Base-by-base conservation (phyloP, 495 filamentous ascomycete species). In the Penicillium arizonense region DNA sequence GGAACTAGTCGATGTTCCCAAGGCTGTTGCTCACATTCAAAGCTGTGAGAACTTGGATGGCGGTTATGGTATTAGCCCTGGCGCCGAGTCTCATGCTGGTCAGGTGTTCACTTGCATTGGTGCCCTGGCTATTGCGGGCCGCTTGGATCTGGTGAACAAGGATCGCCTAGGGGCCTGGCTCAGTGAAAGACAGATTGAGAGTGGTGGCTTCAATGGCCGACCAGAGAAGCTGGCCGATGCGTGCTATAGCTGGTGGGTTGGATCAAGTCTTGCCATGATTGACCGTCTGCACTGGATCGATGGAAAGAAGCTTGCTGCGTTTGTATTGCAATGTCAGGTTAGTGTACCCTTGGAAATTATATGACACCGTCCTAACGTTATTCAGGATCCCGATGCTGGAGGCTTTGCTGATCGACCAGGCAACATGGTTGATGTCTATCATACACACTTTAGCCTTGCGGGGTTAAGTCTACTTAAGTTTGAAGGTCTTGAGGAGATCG, bases 181-280 rank as follows among this genome's bases (percentile, higher is more conserved):
- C 24, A 94, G 91, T 70, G 94, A 98, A 69, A 77, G 94, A 28
- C 94, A 98, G 62, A 74, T 95, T 12, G 81, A 89, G 8, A 86
- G 84, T 21, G 95, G 95, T 30, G 94, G 94, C 4, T 72, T 98
- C 26, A 98, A 97, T 63, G 94, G 94, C 3, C 80, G 94, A 44
- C 94, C 94, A 1, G 95, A 97, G 73, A 98, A 98, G 74, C 74
- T 91, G 46, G 91, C 93, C 67, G 95, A 98, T 73, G 91, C 96
- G 6, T 98, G 94, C 71, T 98, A 98, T 68, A 95, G 89, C 64
- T 98, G 94, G 94, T 98, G 94, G 94, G 94, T 97, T 21, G 68
- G 87, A 48, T 88, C 86, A 60, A 96, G 91, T 65, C 67, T 98
- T 52, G 87, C 85, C 21, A 96, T 97, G 83, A 88, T 97, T 53